phyloP scores from a whole-genome alignment of 768 basidiomycete genomes.

The Porpolomopsis calyptriformis region DNA sequence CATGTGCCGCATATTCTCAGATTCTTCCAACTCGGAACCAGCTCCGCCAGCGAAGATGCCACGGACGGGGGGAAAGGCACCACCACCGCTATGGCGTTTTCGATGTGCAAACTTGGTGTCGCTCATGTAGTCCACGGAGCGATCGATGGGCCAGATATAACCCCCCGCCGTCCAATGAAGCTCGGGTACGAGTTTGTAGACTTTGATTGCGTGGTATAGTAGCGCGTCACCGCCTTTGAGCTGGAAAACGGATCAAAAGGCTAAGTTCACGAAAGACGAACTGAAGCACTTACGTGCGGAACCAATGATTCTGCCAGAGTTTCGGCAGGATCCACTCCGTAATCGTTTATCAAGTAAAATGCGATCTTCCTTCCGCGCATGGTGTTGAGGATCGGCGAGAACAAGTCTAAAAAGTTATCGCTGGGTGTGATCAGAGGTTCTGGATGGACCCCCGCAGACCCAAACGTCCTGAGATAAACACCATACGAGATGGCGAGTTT shows the following conservation, averaged over 20 bases:
- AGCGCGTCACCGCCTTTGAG: conserved; percentile 69
- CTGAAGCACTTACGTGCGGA: conserved; percentile 44
- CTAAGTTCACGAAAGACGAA: neutral
- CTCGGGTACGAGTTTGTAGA: conserved; percentile 64
- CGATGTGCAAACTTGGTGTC: neutral
- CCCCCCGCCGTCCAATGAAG: conserved; percentile 78
- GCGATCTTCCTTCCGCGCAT: conserved; percentile 63
- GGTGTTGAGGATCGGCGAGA: conserved; percentile 62
- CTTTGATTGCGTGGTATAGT: conserved; percentile 65
- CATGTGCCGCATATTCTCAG: conserved; percentile 32
- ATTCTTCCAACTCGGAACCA: conserved; percentile 26
- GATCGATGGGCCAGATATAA: conserved; percentile 70
- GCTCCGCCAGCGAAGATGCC: conserved; percentile 36
- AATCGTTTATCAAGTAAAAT: conserved; percentile 61
- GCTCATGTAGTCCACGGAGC: conserved; percentile 41
- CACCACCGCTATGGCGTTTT: conserved; percentile 2
- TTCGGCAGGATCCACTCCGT: conserved; percentile 60
- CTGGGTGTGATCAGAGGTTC: conserved; percentile 64
- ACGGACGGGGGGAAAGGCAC: conserved; percentile 28
- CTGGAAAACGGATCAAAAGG: conserved; percentile 24
- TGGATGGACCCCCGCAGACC: conserved; percentile 37
- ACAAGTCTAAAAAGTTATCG: conserved; percentile 59
- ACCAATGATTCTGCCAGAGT: conserved; percentile 59
- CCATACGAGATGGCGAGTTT: conserved; percentile 62
- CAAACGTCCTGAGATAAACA: conserved; percentile 59